Evolutionary conservation across 164 flowering plant species (phyloP).

Genomic region (Kingdonia uniflora): DNA sequence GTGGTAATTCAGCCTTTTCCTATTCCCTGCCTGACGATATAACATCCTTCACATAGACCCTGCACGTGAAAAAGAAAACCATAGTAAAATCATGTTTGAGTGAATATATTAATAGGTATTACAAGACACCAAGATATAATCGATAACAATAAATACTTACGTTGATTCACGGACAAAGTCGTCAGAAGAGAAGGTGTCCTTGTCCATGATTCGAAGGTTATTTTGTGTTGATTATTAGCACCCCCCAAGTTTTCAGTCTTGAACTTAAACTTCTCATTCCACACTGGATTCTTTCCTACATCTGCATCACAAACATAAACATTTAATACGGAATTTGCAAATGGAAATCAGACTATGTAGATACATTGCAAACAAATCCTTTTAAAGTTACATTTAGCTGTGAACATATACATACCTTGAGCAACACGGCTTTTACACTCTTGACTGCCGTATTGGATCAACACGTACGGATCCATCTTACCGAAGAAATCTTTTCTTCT

Average conservation of each 20-base stretch:
- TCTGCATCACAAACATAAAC: constrained; percentile 12
- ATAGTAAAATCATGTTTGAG: neutral
- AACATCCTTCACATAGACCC: constrained; percentile 16
- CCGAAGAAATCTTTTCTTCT: constrained; percentile 3
- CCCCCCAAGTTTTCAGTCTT: constrained; percentile 41
- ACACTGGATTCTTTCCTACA: constrained; percentile 32
- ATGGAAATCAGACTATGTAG: too few species aligned
- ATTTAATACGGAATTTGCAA: too few species aligned
- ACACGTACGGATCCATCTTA: constrained; percentile 8
- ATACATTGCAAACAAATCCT: too few species aligned
- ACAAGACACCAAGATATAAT: neutral
- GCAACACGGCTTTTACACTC: constrained; percentile 1
- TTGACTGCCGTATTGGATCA: constrained; percentile 1
- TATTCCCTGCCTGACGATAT: constrained; percentile 10
- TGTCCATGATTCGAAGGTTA: constrained; percentile 51
- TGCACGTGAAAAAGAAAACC: constrained; percentile 1
- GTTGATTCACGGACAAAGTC: constrained; percentile 45
- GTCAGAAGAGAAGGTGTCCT: constrained; percentile 47
- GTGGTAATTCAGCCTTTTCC: constrained; percentile 7
- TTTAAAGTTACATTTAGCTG: too few species aligned
- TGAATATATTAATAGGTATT: too few species aligned
- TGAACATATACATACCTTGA: neutral
- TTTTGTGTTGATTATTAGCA: constrained; percentile 30
- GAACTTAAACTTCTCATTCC: constrained; percentile 46
- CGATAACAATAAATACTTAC: constrained; percentile 15